Conservation (phyloP, 345 rosid species). For the Syzygium jambos region DNA sequence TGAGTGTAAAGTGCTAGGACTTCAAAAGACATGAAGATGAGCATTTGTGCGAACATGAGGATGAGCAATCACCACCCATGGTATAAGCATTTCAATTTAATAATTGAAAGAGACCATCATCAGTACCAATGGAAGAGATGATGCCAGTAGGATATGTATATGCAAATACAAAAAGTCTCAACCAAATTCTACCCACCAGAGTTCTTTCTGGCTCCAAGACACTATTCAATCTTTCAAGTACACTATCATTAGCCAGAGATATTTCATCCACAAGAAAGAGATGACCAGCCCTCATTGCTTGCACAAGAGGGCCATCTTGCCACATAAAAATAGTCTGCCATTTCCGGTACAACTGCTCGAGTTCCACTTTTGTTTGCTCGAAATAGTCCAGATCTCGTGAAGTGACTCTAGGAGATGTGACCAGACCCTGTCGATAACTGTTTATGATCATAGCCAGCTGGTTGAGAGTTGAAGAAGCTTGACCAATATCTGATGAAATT, state of each 20-base stretch:
- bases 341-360: constrained; percentile 46
- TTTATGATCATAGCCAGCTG: constrained; percentile 26
- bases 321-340: constrained; percentile 86
- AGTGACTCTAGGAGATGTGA: constrained; percentile 20
- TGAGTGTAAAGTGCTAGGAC: neutral
- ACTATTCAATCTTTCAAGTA: constrained; percentile 86
- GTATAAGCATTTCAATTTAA: neutral
- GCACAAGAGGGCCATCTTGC: constrained; percentile 98
- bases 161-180: neutral
- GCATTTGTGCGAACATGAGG: neutral
- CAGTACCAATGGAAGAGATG: neutral
- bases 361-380: constrained; percentile 43
- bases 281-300: constrained; percentile 86
- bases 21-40: neutral
- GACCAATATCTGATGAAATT: constrained; percentile 53
- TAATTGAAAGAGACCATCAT: neutral
- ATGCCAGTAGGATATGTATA: neutral
- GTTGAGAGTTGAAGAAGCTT: constrained; percentile 46
- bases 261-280: constrained; percentile 90
- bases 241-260: constrained; percentile 98
- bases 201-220: constrained; percentile 89
- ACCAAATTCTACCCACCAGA: constrained; percentile 37
- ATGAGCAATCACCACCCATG: neutral
- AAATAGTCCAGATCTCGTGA: constrained; percentile 36
- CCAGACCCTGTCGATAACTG: constrained; percentile 33